Evolutionary conservation across 306 rosid genomes (phyloP), one percentile per base, ranked within the genome.

Genomic region (Sindora glabra): DNA sequence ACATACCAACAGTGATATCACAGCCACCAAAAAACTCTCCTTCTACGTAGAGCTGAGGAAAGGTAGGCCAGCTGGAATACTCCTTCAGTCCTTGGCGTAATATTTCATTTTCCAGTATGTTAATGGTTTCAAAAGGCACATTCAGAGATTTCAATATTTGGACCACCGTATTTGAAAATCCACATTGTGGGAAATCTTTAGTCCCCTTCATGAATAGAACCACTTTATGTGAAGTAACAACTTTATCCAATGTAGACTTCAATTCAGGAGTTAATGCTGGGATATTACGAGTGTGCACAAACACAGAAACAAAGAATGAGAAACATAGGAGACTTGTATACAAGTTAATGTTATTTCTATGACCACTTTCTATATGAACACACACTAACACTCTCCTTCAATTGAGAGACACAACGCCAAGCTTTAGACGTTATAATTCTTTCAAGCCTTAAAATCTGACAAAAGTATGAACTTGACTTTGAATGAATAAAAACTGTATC

Each of bases 1-100:
- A 67, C 96, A 70, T 78, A 92, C 99, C 99, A 33, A 92, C 80
- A 60, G 99, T 86, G 77, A 92, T 89, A 79, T 92, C 99, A 71
- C 96, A 89, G 46, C 99, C 99, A 62, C 99, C 99, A 55, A 92
- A 86, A 67, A 92, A 92, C 80, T 92, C 96, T 74, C 99, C 99
- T 2, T 89, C 99, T 33, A 92, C 75, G 69, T 89, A 92, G 38
- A 92, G 90, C 57, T 89, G 99, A 70, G 99, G 99, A 73, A 92
- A 92, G 48, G 99, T 92, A 44, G 99, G 99, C 96, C 96, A 92
- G 63, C 38, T 82, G 38, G 90, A 76, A 68, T 92, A 92, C 76
- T 89, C 90, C 77, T 88, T 88, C 63, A 92, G 59, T 30, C 89
- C 96, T 65, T 76, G 99, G 40, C 96, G 95, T 62, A 92, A 32